Percentiles rank a stretch among this genome's conserved stretches.
These are phyloP conservation scores for Hippophae rhamnoides DNA, from an alignment of 306 rosid genomes.

Conservation along the genomic window DNA sequence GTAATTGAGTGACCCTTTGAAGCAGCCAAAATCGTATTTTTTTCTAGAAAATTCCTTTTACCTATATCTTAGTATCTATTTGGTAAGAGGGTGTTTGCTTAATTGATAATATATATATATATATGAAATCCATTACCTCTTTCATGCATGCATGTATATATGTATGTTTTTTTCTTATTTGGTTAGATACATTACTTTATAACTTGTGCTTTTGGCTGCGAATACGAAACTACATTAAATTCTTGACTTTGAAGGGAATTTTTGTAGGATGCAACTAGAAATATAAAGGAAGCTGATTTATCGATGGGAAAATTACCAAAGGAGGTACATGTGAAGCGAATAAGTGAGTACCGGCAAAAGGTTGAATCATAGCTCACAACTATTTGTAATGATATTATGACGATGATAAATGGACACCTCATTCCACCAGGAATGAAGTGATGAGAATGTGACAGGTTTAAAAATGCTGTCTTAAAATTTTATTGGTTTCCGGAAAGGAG, in stretches of 20 bases:
- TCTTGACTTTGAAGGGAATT: constrained; percentile 14
- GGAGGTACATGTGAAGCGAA: constrained; percentile 27
- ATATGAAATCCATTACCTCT: no score
- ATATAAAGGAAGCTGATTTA: constrained; percentile 24
- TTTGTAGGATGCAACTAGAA: constrained; percentile 40
- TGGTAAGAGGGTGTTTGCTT: no score
- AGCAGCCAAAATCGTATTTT: neutral
- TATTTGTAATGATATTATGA: constrained; percentile 30
- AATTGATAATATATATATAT: no score
- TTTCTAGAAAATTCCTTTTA: no score
- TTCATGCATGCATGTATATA: neutral
- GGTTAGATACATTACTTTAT: neutral
- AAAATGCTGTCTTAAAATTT: neutral
- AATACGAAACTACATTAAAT: neutral
- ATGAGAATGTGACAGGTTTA: neutral
- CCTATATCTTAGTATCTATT: no score
- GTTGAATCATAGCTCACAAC: constrained; percentile 31
- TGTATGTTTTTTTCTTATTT: neutral
- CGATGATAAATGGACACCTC: constrained; percentile 30
- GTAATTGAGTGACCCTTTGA: constrained; percentile 4
- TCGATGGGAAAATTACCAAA: constrained; percentile 25
- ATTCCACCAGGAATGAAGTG: constrained; percentile 20
- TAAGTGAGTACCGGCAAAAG: constrained; percentile 27
- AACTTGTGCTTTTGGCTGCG: neutral
- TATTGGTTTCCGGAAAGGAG: constrained; percentile 33